Base-by-base conservation (phyloP, 2,329 filamentous ascomycete species). In the Coleophoma cylindrospora region DNA sequence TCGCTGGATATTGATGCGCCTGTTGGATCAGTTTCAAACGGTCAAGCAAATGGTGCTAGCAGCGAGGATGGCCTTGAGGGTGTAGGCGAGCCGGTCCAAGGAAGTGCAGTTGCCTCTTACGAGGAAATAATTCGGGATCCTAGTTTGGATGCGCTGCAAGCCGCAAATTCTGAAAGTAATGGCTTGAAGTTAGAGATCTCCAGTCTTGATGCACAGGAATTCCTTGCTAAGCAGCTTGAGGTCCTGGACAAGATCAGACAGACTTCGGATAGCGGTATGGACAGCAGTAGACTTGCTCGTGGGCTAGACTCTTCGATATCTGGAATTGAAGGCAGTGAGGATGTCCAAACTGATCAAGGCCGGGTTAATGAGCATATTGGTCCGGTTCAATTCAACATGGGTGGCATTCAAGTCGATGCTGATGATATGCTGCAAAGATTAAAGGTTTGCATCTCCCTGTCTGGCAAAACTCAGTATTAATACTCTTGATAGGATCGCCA, bases 381-480 rank as follows among this genome's bases (percentile, higher is more conserved):
- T 0, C 91, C 91, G 0, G 91, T 96, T 56, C 91, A 96, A 64
- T 96, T 97, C 73, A 99, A 99, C 66, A 94, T 99, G 79, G 94
- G 94, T 40, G 94, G 94, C 48, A 96, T 99, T 55, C 91, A 96
- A 65, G 89, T 96, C 32, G 91, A 96, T 69, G 91, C 91, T 9
- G 91, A 96, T 64, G 91, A 96, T 62, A 94, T 95, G 87, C 72
- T 96, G 51, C 87, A 91, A 67, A 82, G 87, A 60, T 75, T 95
- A 53, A 91, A 91, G 81, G 89, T 92, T 70, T 63, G 71, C 50
- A 47, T 7, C 46, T 34, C 40, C n/a, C 22, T 45, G 17, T 44
- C 21, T 47, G 9, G 13, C 8, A 3, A 48, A 3, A 11, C 41
- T 47, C 33, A 7, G 33, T 27, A 40, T 41, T 46, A 4, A 51